These are phyloP conservation scores for Geoglossum glabrum DNA, from an alignment of 495 filamentous ascomycete genomes.

Conservation along the genomic window DNA sequence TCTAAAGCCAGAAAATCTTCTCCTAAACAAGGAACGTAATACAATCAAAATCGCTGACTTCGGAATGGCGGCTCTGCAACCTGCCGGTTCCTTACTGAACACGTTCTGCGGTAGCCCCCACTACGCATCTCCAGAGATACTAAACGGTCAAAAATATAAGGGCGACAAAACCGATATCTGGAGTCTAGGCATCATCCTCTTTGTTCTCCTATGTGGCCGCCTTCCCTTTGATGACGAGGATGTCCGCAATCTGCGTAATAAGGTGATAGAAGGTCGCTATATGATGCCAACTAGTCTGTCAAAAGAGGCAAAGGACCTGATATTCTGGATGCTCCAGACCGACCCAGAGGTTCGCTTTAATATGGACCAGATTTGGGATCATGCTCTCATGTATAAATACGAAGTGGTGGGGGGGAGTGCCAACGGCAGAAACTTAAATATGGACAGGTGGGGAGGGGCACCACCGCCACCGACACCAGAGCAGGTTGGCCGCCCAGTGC, in stretches of 20 bases:
- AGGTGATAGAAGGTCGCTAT: slow-evolving; percentile 34
- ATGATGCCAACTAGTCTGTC: slow-evolving; percentile 47
- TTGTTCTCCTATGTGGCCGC: slow-evolving; percentile 54
- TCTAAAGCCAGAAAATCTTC: slow-evolving; percentile 91
- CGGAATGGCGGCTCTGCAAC: slow-evolving; percentile 89
- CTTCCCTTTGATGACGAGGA: slow-evolving; percentile 65
- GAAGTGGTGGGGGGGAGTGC: slow-evolving; percentile 21
- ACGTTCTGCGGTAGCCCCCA: slow-evolving; percentile 93
- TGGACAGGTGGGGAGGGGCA: slow-evolving; percentile 31
- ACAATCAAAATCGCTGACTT: slow-evolving; percentile 84
- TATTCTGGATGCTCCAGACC: slow-evolving; percentile 49
- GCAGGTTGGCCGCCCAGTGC: slow-evolving; percentile 33
- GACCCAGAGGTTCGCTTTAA: slow-evolving; percentile 57
- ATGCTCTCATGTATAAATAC: slow-evolving; percentile 66
- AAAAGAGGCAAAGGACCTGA: slow-evolving; percentile 55
- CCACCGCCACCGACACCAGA: slow-evolving; percentile 28
- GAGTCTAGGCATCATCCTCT: slow-evolving; percentile 87
- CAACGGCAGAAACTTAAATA: slow-evolving; percentile 20
- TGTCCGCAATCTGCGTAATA: slow-evolving; percentile 37
- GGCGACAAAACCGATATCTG: slow-evolving; percentile 78
- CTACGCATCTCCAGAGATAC: slow-evolving; percentile 85
- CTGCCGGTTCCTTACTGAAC: slow-evolving; percentile 47
- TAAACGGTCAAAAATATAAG: slow-evolving; percentile 48
- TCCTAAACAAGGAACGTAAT: slow-evolving; percentile 47
- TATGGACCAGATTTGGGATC: slow-evolving; percentile 61